These are phyloP conservation scores for Pseudocercospora pini-densiflorae DNA, from an alignment of 2,329 filamentous ascomycete species.

Conservation along the genomic window DNA sequence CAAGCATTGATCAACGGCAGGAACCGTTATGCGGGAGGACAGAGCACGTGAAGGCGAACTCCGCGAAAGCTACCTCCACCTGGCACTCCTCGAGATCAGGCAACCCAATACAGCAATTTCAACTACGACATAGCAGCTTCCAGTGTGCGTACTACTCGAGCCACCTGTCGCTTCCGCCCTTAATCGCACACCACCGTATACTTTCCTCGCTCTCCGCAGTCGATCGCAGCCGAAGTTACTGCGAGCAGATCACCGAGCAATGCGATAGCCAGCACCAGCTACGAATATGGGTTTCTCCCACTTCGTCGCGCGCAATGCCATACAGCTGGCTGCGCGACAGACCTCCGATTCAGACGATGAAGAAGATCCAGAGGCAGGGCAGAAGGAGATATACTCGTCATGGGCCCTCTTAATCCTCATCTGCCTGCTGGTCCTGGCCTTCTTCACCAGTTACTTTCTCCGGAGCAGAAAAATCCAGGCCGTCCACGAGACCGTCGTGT, in stretches of 20 bases:
- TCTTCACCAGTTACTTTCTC: conserved; percentile 96
- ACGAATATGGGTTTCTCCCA: conserved; percentile 36
- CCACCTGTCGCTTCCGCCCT: not conserved
- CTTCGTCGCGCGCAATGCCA: conserved; percentile 28
- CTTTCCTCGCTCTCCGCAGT: conserved; percentile 1
- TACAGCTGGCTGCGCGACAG: conserved; percentile 45
- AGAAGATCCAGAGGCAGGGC: conserved; percentile 74
- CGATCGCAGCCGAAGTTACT: conserved; percentile 1
- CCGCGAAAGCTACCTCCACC: too few relatives aligned
- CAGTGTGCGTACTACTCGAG: not conserved
- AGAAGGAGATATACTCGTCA: conserved; percentile 94
- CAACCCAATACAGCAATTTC: not conserved
- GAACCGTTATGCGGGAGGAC: not conserved
- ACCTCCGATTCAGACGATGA: conserved; percentile 54
- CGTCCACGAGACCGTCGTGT: conserved; percentile 96
- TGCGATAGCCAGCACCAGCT: conserved; percentile 33
- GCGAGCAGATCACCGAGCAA: conserved; percentile 22
- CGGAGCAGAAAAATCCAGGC: conserved; percentile 97
- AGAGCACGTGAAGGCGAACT: not conserved
- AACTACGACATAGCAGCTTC: not conserved
- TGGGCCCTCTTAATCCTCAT: conserved; percentile 98
- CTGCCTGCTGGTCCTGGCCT: conserved; percentile 86
- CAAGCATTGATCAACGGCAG: not conserved
- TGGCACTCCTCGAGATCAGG: too few relatives aligned
- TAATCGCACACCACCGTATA: not conserved